A percentile compares a stretch with the other conserved stretches of the same genome.
phyloP scores from a whole-genome alignment of 1,284 basidiomycete species.

The Trametes versicolor region DNA sequence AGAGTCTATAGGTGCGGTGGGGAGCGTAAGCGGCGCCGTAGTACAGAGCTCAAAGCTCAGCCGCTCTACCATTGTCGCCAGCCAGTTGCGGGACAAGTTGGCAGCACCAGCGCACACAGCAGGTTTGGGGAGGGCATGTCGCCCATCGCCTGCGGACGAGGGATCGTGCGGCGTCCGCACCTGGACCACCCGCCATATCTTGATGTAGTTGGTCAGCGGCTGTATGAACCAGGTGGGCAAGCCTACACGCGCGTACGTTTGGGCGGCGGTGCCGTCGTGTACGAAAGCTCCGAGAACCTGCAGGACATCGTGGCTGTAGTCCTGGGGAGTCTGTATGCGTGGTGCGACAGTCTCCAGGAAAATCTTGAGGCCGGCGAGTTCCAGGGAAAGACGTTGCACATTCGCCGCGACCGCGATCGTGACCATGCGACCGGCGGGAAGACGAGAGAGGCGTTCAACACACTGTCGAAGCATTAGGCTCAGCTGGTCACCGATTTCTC shows the following conservation, averaged over 20 bases:
- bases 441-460: neutral
- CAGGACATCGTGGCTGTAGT: neutral
- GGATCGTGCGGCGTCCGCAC: neutral
- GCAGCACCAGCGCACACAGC: neutral
- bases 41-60: neutral
- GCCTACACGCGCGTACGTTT: neutral
- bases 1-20: neutral
- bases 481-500: neutral
- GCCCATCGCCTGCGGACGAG: neutral
- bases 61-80: neutral
- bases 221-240: neutral
- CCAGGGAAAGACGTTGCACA: neutral
- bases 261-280: neutral
- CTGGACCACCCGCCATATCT: neutral
- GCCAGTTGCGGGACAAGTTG: neutral
- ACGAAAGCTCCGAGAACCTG: neutral
- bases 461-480: neutral
- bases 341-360: neutral
- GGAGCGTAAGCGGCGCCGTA: neutral
- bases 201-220: neutral
- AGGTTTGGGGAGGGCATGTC: neutral
- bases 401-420: neutral
- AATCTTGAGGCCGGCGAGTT: neutral
- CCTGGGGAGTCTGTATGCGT: neutral
- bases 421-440: neutral